Evolutionary conservation across 73 alveolate species (phyloP), one percentile per base, ranked within the genome.

Genomic region (Durusdinium trenchii): DNA sequence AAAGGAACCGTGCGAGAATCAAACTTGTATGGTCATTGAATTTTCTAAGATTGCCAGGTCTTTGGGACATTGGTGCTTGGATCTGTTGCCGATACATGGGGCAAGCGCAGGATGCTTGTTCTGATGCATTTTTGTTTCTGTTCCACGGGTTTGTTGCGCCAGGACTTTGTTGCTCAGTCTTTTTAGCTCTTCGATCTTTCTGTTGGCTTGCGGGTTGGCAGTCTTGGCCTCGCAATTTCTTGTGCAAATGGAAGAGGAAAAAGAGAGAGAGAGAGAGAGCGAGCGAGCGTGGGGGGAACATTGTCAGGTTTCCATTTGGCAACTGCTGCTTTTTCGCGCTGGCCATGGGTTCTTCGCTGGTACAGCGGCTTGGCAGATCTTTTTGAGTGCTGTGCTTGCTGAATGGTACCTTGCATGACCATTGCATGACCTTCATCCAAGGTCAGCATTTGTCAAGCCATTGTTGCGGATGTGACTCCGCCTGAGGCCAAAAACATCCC

Each of bases 381-480:
- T 46, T 6, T 28, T 73, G 64, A 30, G 47, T 51, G 16, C n/a
- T 32, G 73, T 30, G 46, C n/a, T 0, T 48, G 6, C 50, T 50
- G 48, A 38, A 12, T 6, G 47, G 46, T 18, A 28, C 46, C 6
- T 20, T 81, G 86, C 86, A 40, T 42, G 36, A 10, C 43, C 82
- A 40, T 78, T 61, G 30, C n/a, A 64, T 16, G 28, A 9, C 42
- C 32, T 45, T 45, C 57, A 20, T 40, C 54, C 43, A 28, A 89
- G 96, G 96, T 89, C 60, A 61, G 96, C 96, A 89, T 89, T 89
- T 89, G 96, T 38, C 96, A 89, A 71, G 96, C 96, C 50, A 89
- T 89, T n/a, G 96, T 62, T 20, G 85, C 96, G 23, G 96, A 89
- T n/a, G 96, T 89, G 85, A 89, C 96, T 6, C 85, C 86, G 40